Base-by-base conservation (phyloP, 331 rosid genomes). In the Malus hybrid region DNA sequence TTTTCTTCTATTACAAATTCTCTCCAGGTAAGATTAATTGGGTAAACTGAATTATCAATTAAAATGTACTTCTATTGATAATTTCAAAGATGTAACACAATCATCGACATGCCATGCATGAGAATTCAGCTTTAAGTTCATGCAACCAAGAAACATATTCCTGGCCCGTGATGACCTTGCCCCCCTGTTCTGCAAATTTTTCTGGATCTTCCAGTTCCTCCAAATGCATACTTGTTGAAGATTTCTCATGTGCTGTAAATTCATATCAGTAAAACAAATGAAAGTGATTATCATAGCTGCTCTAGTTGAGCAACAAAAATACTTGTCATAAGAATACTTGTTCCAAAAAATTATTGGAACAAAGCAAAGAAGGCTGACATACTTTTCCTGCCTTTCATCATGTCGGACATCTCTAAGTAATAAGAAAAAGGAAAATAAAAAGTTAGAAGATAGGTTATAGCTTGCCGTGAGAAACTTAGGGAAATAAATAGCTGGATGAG, bases 71-170 rank as follows among this genome's bases (percentile, higher is more conserved):
- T 94, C 88, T 84, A 92, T 80, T 63, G 97, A 85, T 75, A 90
- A 79, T 84, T 86, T 94, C 74, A 94, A 73, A 66, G 92, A 78
- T 78, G 93, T 86, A 36, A 94, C 90, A 71, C 97, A 96, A 75
- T 94, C 96, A 52, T 84, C 88, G 63, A 89, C 86, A 75, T 82
- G 80, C 99, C 99, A 94, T 68, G 96, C 85, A 76, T 77, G 96
- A 68, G 65, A 94, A 87, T 81, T 94, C 97, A 82, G 89, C 95
- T 81, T 90, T 92, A 83, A 94, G 96, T 76, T 91, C 99, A 68
- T 90, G 97, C 50, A 94, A 72, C 55, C 89, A 83, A 62, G 96
- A 90, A 64, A 91, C 86, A 79, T 90, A 94, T 78, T 90, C 97
- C 63, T 92, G 95, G 84, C 97, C 88, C 13, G 96, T 85, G 63